phyloP scores from a whole-genome alignment of 768 basidiomycete genomes.

The Mrakia blollopis region DNA sequence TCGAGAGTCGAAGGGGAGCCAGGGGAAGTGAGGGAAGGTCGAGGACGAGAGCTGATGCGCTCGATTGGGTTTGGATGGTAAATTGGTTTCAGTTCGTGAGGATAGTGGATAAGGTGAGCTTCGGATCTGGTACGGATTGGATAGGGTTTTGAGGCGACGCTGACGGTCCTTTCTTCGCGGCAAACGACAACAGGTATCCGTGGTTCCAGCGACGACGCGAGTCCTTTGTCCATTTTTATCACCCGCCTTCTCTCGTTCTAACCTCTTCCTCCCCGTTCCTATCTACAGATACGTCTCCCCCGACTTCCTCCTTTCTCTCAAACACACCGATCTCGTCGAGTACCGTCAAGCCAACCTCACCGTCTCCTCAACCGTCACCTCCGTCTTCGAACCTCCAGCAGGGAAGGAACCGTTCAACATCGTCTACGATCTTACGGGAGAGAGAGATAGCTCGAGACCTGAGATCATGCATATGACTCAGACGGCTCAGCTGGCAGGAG shows the following conservation, averaged over 20 bases:
- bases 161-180: conserved; percentile 33
- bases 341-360: conserved; percentile 79
- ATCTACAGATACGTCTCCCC: conserved; percentile 65
- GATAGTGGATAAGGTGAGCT: conserved; percentile 22
- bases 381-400: conserved; percentile 65
- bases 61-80: background rate
- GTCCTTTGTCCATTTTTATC: conserved; percentile 33
- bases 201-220: conserved; percentile 68
- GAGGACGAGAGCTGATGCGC: background rate
- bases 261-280: conserved; percentile 23
- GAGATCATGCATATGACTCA: conserved; percentile 73
- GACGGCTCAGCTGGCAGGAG: conserved; percentile 63
- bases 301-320: conserved; percentile 65
- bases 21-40: background rate
- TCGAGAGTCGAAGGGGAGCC: background rate
- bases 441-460: conserved; percentile 66
- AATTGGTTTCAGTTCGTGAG: conserved; percentile 13
- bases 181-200: conserved; percentile 65
- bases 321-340: conserved; percentile 59
- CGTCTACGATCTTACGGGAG: conserved; percentile 82
- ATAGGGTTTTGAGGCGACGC: conserved; percentile 10
- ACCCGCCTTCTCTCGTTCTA: background rate
- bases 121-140: background rate
- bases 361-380: conserved; percentile 61
- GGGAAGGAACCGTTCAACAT: conserved; percentile 67